A percentile compares a stretch with the other conserved stretches of the same genome.
phyloP scores from a whole-genome alignment of 768 basidiomycete species.

The Russula dissimulans region DNA sequence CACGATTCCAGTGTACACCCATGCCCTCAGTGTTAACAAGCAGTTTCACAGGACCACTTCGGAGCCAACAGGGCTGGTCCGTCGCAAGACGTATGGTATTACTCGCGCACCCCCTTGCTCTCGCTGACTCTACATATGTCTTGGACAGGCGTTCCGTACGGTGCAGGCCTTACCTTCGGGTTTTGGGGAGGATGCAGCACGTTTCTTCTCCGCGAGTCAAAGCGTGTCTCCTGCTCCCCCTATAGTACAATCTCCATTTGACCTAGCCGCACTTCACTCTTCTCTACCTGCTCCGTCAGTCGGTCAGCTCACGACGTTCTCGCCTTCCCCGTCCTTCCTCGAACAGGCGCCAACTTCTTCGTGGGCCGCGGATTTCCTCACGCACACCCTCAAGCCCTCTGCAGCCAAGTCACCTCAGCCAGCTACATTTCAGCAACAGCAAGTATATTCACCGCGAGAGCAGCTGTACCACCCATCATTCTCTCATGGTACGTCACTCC shows the following conservation, averaged over 20 bases:
- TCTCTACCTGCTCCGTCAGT: constrained; percentile 34
- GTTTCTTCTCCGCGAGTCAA: constrained; percentile 45
- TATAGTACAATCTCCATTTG: constrained; percentile 39
- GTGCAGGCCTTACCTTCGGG: constrained; percentile 28
- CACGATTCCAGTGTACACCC: not conserved
- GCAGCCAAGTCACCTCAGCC: not conserved
- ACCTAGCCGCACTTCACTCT: constrained; percentile 46
- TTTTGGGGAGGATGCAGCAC: constrained; percentile 56
- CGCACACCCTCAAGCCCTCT: constrained; percentile 25
- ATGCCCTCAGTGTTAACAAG: not conserved
- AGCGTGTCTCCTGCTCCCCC: constrained; percentile 29
- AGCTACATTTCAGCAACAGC: not conserved
- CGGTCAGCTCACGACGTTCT: constrained; percentile 2
- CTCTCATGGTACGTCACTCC: constrained; percentile 4
- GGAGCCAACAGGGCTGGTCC: constrained; percentile 49
- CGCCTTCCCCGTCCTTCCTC: constrained; percentile 19
- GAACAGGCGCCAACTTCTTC: constrained; percentile 25
- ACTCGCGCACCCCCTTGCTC: not conserved
- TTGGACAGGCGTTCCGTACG: constrained; percentile 9
- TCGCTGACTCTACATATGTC: not conserved
- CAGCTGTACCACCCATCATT: not conserved
- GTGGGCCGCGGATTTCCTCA: constrained; percentile 61
- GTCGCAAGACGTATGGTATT: constrained; percentile 47
- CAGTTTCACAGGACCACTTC: constrained; percentile 55
- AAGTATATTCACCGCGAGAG: not conserved